phyloP scores from a whole-genome alignment of 202 grass and related monocot species.

The Elaeis oleifera region DNA sequence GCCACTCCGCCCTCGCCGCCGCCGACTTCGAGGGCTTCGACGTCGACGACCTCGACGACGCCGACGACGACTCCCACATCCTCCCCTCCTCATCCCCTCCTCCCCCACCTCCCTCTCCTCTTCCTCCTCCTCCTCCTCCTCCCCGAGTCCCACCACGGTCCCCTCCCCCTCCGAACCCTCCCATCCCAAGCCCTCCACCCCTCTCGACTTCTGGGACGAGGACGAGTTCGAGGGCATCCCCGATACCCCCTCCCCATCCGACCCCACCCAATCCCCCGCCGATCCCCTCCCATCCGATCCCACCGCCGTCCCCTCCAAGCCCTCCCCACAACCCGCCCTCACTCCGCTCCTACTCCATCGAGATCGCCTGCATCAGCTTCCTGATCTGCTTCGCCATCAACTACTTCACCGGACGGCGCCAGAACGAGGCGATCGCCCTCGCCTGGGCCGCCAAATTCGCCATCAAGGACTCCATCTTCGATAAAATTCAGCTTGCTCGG shows the following conservation, averaged over 20 bases:
- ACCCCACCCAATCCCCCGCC: conserved; percentile 3
- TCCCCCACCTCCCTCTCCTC: conserved; percentile 4
- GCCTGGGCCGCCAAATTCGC: conserved; percentile 93
- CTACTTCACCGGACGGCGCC: conserved; percentile 81
- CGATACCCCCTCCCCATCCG: conserved; percentile 7
- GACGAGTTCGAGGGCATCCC: conserved; percentile 99
- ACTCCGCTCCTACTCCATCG: conserved; percentile 50
- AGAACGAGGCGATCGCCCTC: conserved; percentile 83
- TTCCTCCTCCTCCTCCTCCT: not conserved
- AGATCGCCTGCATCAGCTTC: conserved; percentile 83
- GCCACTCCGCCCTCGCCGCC: not conserved
- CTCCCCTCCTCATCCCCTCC: not conserved
- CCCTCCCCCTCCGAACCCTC: conserved; percentile 6
- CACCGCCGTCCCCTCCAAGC: conserved; percentile 22
- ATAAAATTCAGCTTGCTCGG: conserved; percentile 97
- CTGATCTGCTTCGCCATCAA: conserved; percentile 91
- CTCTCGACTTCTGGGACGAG: conserved; percentile 84
- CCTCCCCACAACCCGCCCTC: conserved; percentile 12
- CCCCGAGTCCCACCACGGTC: conserved; percentile 16
- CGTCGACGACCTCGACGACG: not conserved
- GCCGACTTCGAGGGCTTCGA: conserved; percentile 19
- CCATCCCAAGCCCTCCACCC: conserved; percentile 2
- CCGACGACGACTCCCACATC: not conserved
- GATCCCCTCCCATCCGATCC: not conserved
- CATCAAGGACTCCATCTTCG: conserved; percentile 75